Evolutionary conservation across 2,329 filamentous ascomycete species (phyloP).

Genomic region (Raffaelea albimanens): DNA sequence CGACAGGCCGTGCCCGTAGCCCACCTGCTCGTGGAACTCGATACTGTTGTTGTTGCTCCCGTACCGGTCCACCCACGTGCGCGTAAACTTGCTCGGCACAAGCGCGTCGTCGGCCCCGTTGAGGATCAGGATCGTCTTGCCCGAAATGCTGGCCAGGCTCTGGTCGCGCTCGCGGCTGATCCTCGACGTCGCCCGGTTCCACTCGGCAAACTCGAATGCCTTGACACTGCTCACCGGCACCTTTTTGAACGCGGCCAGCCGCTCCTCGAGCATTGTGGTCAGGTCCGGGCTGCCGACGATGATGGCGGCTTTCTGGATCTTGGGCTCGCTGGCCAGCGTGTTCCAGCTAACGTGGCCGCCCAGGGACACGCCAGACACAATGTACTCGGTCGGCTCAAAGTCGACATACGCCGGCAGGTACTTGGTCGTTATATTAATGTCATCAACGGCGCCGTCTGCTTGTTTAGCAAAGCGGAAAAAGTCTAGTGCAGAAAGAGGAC

Average conservation of each 20-base stretch:
- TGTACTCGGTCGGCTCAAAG: not conserved
- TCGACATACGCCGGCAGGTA: not conserved
- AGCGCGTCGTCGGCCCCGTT: conserved; percentile 1
- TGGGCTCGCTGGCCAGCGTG: not conserved
- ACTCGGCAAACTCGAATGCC: not conserved
- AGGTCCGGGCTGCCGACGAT: conserved; percentile 2
- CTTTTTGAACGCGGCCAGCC: not conserved
- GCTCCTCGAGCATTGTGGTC: not conserved
- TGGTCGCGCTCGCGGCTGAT: not conserved
- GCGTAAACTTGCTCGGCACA: conserved; percentile 1
- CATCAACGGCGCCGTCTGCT: not conserved
- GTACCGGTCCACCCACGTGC: not conserved
- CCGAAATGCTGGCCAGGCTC: not conserved
- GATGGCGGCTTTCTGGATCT: not conserved
- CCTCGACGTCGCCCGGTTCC: not conserved
- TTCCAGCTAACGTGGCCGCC: conserved; percentile 4
- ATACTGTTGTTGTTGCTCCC: not conserved
- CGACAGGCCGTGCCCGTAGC: not conserved
- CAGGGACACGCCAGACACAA: conserved; percentile 1
- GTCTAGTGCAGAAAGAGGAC: not conserved
- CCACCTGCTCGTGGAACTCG: not conserved
- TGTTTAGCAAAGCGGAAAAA: not conserved
- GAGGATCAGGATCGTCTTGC: conserved; percentile 1
- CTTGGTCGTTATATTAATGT: conserved; percentile 1
- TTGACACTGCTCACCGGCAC: not conserved